Evolutionary conservation across 306 rosid species (phyloP).

Genomic region (Betula pendula): DNA sequence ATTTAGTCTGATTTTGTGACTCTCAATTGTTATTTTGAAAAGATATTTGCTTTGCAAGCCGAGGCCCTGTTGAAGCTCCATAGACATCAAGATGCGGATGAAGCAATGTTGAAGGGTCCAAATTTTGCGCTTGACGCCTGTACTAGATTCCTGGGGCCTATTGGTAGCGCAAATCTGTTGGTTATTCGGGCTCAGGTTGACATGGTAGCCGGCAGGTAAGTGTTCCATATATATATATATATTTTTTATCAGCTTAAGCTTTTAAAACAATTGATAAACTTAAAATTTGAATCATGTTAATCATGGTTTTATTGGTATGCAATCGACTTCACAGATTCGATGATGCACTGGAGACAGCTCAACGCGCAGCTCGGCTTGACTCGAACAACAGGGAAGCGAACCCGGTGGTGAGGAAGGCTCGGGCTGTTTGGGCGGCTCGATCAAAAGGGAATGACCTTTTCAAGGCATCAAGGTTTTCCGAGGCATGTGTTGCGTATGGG

Average conservation of each 20-base stretch:
- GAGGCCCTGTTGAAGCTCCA: constrained; percentile 76
- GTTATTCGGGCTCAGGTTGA: constrained; percentile 65
- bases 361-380: constrained; percentile 60
- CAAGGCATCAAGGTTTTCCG: constrained; percentile 64
- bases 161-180: constrained; percentile 61
- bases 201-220: constrained; percentile 71
- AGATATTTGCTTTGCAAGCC: constrained; percentile 83
- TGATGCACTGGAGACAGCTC: constrained; percentile 66
- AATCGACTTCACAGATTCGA: constrained; percentile 51
- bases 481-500: constrained; percentile 68
- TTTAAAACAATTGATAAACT: too few relatives aligned
- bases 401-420: constrained; percentile 49
- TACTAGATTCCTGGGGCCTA: constrained; percentile 74
- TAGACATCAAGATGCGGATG: constrained; percentile 77
- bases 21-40: background rate
- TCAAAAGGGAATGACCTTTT: constrained; percentile 72
- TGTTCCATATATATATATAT: too few relatives aligned
- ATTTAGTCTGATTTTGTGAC: background rate
- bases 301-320: background rate
- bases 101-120: constrained; percentile 61
- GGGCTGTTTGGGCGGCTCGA: constrained; percentile 52
- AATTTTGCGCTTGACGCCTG: constrained; percentile 62
- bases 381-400: constrained; percentile 57
- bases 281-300: too few relatives aligned
- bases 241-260: too few relatives aligned